Conservation (phyloP, 2,329 filamentous ascomycete species). For the Alternaria sp. region DNA sequence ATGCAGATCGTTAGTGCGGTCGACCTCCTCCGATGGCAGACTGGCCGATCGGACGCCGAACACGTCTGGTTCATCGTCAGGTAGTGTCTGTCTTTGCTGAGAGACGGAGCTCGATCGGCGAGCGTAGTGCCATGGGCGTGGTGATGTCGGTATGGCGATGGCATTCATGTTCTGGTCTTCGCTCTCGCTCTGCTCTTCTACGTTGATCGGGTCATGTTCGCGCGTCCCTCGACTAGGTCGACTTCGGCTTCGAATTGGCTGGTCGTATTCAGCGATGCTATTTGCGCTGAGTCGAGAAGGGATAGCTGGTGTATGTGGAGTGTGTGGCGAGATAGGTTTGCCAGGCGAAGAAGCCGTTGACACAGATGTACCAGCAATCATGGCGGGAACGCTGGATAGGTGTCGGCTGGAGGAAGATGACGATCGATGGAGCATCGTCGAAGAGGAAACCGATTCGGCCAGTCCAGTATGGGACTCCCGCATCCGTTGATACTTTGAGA, state of each 20-base stretch:
- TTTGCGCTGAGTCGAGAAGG: constrained; percentile 93
- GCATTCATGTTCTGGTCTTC: constrained; percentile 65
- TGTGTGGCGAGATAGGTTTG: constrained; percentile 88
- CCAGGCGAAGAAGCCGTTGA: constrained; percentile 88
- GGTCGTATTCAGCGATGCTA: constrained; percentile 76
- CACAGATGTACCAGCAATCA: constrained; percentile 71
- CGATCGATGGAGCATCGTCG: constrained; percentile 82
- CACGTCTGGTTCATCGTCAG: constrained; percentile 67
- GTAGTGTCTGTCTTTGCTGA: constrained; percentile 70
- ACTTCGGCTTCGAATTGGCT: constrained; percentile 43
- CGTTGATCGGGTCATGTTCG: constrained; percentile 37
- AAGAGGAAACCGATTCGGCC: constrained; percentile 93
- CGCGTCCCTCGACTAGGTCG: constrained; percentile 44
- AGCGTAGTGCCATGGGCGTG: constrained; percentile 59
- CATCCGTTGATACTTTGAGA: constrained; percentile 88
- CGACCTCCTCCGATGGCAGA: constrained; percentile 65
- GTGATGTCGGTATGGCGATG: constrained; percentile 78
- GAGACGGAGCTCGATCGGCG: constrained; percentile 75
- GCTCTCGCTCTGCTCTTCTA: constrained; percentile 38
- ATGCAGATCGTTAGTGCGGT: constrained; percentile 54
- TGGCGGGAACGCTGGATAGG: constrained; percentile 68
- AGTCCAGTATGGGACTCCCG: constrained; percentile 86
- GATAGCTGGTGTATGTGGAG: constrained; percentile 90
- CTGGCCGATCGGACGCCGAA: constrained; percentile 72
- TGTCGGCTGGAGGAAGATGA: constrained; percentile 81